Base-by-base conservation (phyloP, 1,139 yeast genomes). In the Geotrichum phurueaensis region DNA sequence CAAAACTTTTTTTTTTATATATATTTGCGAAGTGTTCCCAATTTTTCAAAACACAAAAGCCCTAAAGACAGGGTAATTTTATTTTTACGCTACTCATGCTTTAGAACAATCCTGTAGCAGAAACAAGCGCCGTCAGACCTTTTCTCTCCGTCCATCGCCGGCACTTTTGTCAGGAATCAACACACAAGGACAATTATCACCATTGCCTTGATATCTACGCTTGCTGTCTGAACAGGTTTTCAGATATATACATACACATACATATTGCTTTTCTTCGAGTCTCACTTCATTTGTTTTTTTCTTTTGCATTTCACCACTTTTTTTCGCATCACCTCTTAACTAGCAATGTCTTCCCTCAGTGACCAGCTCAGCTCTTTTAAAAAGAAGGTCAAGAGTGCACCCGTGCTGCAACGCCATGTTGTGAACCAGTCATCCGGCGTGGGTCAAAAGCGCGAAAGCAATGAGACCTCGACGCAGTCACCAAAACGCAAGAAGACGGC, bases 321-420 rank as follows among this genome's bases (percentile, higher is more conserved):
- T 7, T 33, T 12, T 33, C 5, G 53, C 29, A 43, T 53, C 50
- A 50, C 18, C 54, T 47, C 18, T 54, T 59, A 59, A 15, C 20
- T 9, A 39, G 20, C 23, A 51, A 70, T 70, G 73, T 70, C 73
- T 55, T 73, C 77, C 45, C 69, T 77, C 57, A 75, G 75, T 61
- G 79, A 75, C 66, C 79, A 77, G 71, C 75, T 85, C 60, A 83
- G 82, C 70, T 85, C 87, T 56, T 84, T 84, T 76, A 81, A 81
- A 69, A 82, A 76, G 68, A 81, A 83, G 63, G 81, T 84, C 63
- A 82, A 83, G 68, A 75, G 81, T 25, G 82, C 84, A 7, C 86
- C 87, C 0, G 79, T 79, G 13, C 76, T 81, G 48, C 76, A 73
- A 61, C 74, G 79, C 62, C 73, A 75, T 31, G 69, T 70, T 15